These are phyloP conservation scores for Erodium moschatum DNA, from an alignment of 441 rosid species.

Conservation along the genomic window DNA sequence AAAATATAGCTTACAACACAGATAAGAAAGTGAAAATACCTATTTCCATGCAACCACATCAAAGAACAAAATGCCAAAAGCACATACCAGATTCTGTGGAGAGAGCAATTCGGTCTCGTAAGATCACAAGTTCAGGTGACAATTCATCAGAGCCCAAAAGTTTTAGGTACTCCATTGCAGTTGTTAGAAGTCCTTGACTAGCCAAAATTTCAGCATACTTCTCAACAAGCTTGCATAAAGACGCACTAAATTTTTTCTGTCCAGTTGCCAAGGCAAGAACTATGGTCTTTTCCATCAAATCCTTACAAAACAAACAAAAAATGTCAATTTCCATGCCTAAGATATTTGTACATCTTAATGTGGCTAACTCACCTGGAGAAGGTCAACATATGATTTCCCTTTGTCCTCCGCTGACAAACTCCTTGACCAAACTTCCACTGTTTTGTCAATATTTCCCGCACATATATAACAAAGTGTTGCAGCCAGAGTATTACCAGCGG, in stretches of 20 bases:
- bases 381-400: conserved; percentile 77
- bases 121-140: conserved; percentile 77
- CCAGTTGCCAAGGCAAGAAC: conserved; percentile 96
- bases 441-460: conserved; percentile 90
- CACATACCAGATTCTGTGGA: conserved; percentile 12
- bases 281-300: conserved; percentile 98
- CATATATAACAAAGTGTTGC: conserved; percentile 96
- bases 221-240: conserved; percentile 96
- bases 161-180: conserved; percentile 74
- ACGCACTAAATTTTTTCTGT: conserved; percentile 79
- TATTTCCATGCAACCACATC: not conserved
- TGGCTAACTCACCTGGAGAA: conserved; percentile 61
- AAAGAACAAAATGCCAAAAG: not conserved
- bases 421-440: conserved; percentile 98
- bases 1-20: not conserved
- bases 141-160: conserved; percentile 75
- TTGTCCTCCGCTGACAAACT: conserved; percentile 51
- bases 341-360: conserved; percentile 16
- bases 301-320: conserved; percentile 39
- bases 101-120: conserved; percentile 70
- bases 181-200: conserved; percentile 81
- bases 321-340: conserved; percentile 14
- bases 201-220: conserved; percentile 96
- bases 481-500: conserved; percentile 63
- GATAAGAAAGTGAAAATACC: not conserved